Conservation (phyloP, 441 rosid genomes). For the Corymbia calophylla region DNA sequence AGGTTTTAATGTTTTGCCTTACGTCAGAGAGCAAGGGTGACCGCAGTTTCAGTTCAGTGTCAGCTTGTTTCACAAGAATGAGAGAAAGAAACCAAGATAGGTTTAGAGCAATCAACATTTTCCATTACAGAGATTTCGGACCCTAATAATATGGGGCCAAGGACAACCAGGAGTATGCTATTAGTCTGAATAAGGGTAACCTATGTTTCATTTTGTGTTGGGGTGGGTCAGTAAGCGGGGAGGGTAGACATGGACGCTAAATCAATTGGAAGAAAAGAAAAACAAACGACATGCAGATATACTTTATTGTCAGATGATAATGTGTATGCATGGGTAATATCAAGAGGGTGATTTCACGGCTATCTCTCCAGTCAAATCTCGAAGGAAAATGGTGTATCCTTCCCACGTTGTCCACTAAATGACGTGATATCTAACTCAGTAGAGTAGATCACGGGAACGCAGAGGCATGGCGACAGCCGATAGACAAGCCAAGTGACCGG, state of each 20-base stretch:
- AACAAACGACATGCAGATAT: background rate
- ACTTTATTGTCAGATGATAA: background rate
- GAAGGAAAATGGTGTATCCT: background rate
- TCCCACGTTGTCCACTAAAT: background rate
- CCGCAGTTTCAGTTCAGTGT: slow-evolving; percentile 10
- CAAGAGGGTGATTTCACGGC: background rate
- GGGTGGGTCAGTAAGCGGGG: background rate
- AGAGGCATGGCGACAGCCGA: background rate
- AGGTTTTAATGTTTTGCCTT: slow-evolving; percentile 33
- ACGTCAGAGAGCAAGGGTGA: slow-evolving; percentile 19
- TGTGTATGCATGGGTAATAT: background rate
- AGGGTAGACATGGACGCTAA: background rate
- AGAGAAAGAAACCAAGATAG: background rate
- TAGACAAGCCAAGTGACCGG: background rate
- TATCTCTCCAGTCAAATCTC: background rate
- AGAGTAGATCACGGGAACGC: background rate
- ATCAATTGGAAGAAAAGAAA: background rate
- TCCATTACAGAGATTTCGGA: background rate
- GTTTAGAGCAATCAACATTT: background rate
- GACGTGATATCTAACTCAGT: background rate
- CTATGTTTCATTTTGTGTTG: background rate
- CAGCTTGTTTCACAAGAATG: background rate
- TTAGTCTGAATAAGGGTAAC: background rate
- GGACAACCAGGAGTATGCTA: background rate
- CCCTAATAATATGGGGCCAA: background rate